Conservation (phyloP, 768 basidiomycete genomes). For the Rhizopogon vulgaris region DNA sequence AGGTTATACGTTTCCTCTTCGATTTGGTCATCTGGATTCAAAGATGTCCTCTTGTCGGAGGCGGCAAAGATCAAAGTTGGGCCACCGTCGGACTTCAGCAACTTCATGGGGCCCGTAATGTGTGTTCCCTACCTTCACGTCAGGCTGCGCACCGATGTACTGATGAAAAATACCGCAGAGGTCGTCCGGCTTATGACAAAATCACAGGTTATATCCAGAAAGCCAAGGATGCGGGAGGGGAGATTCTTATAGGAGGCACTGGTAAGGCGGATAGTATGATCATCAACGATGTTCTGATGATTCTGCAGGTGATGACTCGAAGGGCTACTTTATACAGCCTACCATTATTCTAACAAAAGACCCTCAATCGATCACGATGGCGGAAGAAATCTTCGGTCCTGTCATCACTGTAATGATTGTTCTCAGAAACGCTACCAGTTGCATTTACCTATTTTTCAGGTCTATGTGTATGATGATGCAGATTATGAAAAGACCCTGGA, state of each 20-base stretch:
- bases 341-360: conserved; percentile 92
- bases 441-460: conserved; percentile 33
- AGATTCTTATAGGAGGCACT: conserved; percentile 81
- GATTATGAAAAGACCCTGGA: conserved; percentile 85
- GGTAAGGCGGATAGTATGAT: conserved; percentile 35
- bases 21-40: conserved; percentile 84
- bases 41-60: conserved; percentile 67
- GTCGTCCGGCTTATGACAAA: conserved; percentile 84
- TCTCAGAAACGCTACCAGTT: not conserved
- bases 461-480: conserved; percentile 84
- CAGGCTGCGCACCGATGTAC: not conserved
- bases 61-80: conserved; percentile 85
- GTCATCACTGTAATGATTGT: conserved; percentile 70
- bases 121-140: conserved; percentile 26
- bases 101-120: conserved; percentile 98
- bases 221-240: conserved; percentile 85
- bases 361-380: conserved; percentile 83
- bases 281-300: not conserved
- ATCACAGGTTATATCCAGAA: conserved; percentile 77
- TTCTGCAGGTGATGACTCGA: conserved; percentile 71
- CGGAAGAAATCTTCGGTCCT: conserved; percentile 95
- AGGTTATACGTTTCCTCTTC: conserved; percentile 86
- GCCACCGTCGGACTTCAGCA: conserved; percentile 60
- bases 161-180: conserved; percentile 35
- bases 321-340: conserved; percentile 90